Conservation (phyloP, 257 asterid genomes). For the Verbascum thapsus region DNA sequence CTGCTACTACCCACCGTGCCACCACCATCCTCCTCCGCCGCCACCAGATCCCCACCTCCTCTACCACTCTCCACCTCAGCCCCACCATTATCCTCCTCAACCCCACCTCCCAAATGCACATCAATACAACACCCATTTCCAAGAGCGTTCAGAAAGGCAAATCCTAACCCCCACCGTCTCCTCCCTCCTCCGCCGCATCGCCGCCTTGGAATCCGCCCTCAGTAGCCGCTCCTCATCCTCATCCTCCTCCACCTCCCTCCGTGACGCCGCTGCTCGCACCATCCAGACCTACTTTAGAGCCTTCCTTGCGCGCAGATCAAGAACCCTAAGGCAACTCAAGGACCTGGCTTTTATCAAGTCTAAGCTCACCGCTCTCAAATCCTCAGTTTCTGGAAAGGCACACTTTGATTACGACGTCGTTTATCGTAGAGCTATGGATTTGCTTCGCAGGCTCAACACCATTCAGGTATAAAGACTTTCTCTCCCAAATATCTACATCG, state of each 20-base stretch:
- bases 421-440: conserved; percentile 35
- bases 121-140: conserved; percentile 25
- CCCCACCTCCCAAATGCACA: conserved; percentile 32
- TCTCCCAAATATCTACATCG: not conserved
- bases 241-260: conserved; percentile 48
- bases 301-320: conserved; percentile 67
- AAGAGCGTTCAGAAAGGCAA: conserved; percentile 28
- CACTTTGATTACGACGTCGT: conserved; percentile 38
- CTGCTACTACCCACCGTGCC: conserved; percentile 31
- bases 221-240: conserved; percentile 36
- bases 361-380: conserved; percentile 45
- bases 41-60: conserved; percentile 38
- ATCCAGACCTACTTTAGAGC: conserved; percentile 68
- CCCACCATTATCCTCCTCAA: conserved; percentile 33
- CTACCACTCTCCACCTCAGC: conserved; percentile 34
- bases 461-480: conserved; percentile 44
- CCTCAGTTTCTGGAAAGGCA: conserved; percentile 36
- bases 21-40: conserved; percentile 39
- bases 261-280: conserved; percentile 59
- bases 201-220: conserved; percentile 61
- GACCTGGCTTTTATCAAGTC: conserved; percentile 63
- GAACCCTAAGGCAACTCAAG: conserved; percentile 70
- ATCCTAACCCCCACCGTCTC: conserved; percentile 35
- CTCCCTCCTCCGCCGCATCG: conserved; percentile 61
- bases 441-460: conserved; percentile 51